A percentile compares a stretch with the other conserved stretches of the same genome.
Conservation (phyloP, 371 early-diverging fungal species). For the Amoeboradix gromovi region DNA sequence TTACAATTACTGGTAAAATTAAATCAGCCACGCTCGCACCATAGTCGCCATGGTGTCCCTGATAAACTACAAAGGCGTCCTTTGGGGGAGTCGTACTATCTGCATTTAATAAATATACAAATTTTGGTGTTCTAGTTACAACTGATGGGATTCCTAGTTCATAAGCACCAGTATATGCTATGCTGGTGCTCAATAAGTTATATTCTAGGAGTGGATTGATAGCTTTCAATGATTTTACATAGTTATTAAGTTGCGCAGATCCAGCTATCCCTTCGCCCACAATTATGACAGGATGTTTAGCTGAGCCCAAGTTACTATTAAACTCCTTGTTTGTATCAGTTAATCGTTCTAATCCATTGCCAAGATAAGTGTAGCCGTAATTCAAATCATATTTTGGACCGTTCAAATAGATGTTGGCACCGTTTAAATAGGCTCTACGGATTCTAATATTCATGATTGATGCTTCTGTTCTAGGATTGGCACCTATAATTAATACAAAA, state of each 20-base stretch:
- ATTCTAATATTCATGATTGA: slow-evolving; percentile 77
- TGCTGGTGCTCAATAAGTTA: neutral
- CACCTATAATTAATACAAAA: slow-evolving; percentile 58
- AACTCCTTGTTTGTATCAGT: slow-evolving; percentile 23
- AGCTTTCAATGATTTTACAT: neutral
- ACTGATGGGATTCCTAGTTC: neutral
- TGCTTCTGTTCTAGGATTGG: slow-evolving; percentile 89
- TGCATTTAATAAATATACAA: slow-evolving; percentile 70
- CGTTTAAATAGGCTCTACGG: slow-evolving; percentile 61
- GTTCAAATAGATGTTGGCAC: slow-evolving; percentile 44
- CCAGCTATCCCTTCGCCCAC: slow-evolving; percentile 42
- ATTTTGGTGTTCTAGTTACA: slow-evolving; percentile 12
- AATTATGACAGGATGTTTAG: slow-evolving; percentile 69
- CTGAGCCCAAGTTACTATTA: slow-evolving; percentile 33
- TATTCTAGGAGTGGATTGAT: neutral
- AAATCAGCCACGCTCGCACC: slow-evolving; percentile 84
- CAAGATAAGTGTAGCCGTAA: slow-evolving; percentile 65
- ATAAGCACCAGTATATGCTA: neutral
- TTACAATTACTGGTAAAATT: slow-evolving; percentile 31
- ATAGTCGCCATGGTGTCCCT: slow-evolving; percentile 88
- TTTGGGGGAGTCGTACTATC: slow-evolving; percentile 49
- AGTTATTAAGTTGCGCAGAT: neutral
- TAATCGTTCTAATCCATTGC: slow-evolving; percentile 30
- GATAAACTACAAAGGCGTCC: slow-evolving; percentile 85
- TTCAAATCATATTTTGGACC: slow-evolving; percentile 38